Evolutionary conservation across 768 basidiomycete species (phyloP), one percentile per base, ranked within the genome.

Genomic region (Psilocybe cyanescens): DNA sequence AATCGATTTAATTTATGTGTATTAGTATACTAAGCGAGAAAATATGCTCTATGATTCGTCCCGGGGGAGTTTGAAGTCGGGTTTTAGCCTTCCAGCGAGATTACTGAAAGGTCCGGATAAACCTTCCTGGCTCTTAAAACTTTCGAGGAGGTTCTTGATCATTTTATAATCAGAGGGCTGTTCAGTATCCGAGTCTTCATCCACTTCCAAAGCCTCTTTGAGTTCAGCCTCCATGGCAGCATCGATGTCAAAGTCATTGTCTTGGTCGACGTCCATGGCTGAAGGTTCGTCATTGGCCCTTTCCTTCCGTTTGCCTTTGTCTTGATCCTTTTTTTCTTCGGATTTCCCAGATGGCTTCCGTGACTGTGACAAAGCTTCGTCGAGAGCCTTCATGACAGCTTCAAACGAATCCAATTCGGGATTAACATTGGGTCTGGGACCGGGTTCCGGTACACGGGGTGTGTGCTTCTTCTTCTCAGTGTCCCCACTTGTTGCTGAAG

Each of bases 71-170:
- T 81, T 79, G 77, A 92, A 92, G 0, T 83, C 90, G 48, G 87
- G 86, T 58, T 92, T 86, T 62, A 99, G 72, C 65, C 95, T 81
- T 44, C 97, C 94, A 45, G 89, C 92, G 48, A 99, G 77, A 70
- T 89, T 97, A 56, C 96, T 84, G 12, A 97, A 96, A 24, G 96
- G 97, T 1, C 97, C 97, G 28, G 92, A 86, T 53, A 92, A 75
- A 24, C 97, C 97, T 7, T 72, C 91, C 71, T 99, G 97, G 64
- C 89, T 89, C 72, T 93, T 94, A 81, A 94, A 98, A 74, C 95
- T 97, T 78, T 97, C 95, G 74, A 99, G 75, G 74, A 99, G 95
- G 74, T 97, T 97, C 76, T 94, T 97, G 79, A 99, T 97, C 68
- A 99, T 77, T 67, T 88, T 88, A 74, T 96, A 97, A 72, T 99